A percentile compares a stretch with the other conserved stretches of the same genome.
Evolutionary conservation across 768 basidiomycete genomes (phyloP).

Genomic region (Cystofilobasidium capitatum): DNA sequence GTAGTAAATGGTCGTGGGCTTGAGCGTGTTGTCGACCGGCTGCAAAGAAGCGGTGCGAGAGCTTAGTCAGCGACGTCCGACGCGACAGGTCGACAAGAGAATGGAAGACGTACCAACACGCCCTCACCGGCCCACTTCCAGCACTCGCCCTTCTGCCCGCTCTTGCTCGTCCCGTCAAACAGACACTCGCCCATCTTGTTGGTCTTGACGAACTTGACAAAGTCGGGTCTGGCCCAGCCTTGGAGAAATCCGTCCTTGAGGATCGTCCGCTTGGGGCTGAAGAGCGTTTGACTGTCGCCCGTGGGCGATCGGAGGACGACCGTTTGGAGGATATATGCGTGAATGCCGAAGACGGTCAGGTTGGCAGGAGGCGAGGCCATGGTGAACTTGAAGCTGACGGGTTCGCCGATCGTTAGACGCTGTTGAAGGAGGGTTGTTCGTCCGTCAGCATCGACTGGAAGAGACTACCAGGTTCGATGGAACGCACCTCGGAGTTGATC

Average conservation of each 20-base stretch:
- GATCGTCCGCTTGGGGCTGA: not conserved
- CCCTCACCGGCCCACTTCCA: slow-evolving; percentile 13
- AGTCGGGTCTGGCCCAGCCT: not conserved
- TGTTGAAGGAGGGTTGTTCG: not conserved
- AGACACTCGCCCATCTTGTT: not conserved
- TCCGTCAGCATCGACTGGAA: not conserved
- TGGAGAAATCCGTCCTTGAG: not conserved
- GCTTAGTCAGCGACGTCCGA: not conserved
- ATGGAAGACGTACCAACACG: not conserved
- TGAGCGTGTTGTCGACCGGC: slow-evolving; percentile 7
- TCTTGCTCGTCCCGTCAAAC: slow-evolving; percentile 2
- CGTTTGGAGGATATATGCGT: slow-evolving; percentile 17
- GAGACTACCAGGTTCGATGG: not conserved
- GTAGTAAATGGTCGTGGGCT: slow-evolving; percentile 16
- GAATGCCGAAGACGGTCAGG: slow-evolving; percentile 20
- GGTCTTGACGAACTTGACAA: not conserved
- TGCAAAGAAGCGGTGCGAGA: not conserved
- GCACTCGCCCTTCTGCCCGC: slow-evolving; percentile 6
- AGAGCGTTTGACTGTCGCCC: not conserved
- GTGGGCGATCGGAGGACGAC: not conserved
- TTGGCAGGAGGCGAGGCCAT: slow-evolving; percentile 2
- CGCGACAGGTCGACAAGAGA: not conserved
- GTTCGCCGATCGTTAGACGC: slow-evolving; percentile 7
- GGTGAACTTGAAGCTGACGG: slow-evolving; percentile 2
- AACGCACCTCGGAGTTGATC: slow-evolving; percentile 6